These are phyloP conservation scores for Hypoxylon perforatum DNA, from an alignment of 495 filamentous ascomycete species.

Conservation along the genomic window DNA sequence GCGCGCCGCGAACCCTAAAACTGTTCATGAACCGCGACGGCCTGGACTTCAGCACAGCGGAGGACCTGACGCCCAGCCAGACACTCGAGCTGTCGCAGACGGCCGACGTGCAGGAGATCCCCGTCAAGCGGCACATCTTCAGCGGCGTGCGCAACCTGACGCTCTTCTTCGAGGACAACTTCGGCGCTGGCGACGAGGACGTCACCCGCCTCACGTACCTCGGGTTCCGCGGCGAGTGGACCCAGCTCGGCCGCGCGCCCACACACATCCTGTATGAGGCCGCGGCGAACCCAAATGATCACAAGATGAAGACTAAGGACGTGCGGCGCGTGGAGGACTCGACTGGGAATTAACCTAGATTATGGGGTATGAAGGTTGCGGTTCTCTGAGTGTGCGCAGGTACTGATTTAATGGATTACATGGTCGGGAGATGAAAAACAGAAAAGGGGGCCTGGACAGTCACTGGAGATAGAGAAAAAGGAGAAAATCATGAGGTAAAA, in stretches of 20 bases:
- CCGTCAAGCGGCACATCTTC: conserved; percentile 88
- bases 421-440: not conserved
- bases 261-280: conserved; percentile 90
- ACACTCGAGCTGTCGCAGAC: conserved; percentile 81
- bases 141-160: conserved; percentile 78
- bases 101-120: conserved; percentile 83
- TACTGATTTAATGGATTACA: not conserved
- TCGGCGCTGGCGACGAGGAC: conserved; percentile 74
- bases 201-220: conserved; percentile 83
- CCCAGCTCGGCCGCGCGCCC: conserved; percentile 84
- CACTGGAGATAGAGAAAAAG: too few species aligned
- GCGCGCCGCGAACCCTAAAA: conserved; percentile 84
- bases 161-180: conserved; percentile 86
- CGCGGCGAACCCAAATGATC: conserved; percentile 89
- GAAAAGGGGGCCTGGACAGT: too few species aligned
- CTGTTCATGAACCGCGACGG: conserved; percentile 86
- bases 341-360: too few species aligned
- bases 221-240: conserved; percentile 93
- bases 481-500: too few species aligned
- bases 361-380: too few species aligned
- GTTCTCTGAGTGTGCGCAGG: too few species aligned
- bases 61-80: conserved; percentile 77
- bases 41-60: conserved; percentile 82
- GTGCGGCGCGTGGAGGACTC: too few species aligned
- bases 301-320: conserved; percentile 63